Evolutionary conservation across 768 basidiomycete genomes (phyloP).

Genomic region (Rhodotorula sphaerocarpa): DNA sequence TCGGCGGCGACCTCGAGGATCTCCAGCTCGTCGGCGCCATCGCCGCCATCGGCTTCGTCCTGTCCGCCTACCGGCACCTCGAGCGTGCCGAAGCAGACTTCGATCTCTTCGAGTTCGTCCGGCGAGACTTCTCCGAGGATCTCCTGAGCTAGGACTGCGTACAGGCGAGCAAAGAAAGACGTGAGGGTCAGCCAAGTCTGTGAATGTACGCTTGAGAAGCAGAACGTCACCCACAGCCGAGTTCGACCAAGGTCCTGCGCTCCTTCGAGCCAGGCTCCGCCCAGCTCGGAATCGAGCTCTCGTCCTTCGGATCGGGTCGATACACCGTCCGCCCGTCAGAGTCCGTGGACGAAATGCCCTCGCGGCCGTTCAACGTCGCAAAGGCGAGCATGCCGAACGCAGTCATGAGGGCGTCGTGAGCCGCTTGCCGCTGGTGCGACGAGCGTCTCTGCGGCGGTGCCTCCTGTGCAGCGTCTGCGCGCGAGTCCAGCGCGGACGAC

Average conservation of each 20-base stretch:
- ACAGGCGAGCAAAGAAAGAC: not conserved
- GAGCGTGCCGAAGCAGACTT: constrained; percentile 18
- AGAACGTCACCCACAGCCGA: constrained; percentile 11
- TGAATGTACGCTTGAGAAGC: not conserved
- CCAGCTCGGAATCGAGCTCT: constrained; percentile 28
- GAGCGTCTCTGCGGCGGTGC: not conserved
- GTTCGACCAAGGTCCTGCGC: constrained; percentile 10
- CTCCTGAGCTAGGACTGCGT: constrained; percentile 27
- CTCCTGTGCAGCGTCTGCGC: not conserved
- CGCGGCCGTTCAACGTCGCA: constrained; percentile 2
- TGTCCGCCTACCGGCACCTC: not conserved
- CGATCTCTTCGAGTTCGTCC: constrained; percentile 24
- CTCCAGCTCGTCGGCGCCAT: not conserved
- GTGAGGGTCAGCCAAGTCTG: not conserved
- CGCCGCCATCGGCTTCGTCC: constrained; percentile 1
- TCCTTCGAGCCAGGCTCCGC: constrained; percentile 3
- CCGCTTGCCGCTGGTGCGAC: not conserved
- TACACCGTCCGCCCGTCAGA: not conserved
- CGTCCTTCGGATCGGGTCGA: not conserved
- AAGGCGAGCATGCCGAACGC: constrained; percentile 27
- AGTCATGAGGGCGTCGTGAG: constrained; percentile 2
- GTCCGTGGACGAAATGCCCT: not conserved
- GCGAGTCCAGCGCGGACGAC: no score
- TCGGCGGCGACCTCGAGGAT: not conserved
- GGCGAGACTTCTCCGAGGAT: constrained; percentile 31